Percentiles rank a stretch among this genome's conserved stretches.
Evolutionary conservation across 768 basidiomycete genomes (phyloP).

Genomic region (Gelatoporia subvermispora): DNA sequence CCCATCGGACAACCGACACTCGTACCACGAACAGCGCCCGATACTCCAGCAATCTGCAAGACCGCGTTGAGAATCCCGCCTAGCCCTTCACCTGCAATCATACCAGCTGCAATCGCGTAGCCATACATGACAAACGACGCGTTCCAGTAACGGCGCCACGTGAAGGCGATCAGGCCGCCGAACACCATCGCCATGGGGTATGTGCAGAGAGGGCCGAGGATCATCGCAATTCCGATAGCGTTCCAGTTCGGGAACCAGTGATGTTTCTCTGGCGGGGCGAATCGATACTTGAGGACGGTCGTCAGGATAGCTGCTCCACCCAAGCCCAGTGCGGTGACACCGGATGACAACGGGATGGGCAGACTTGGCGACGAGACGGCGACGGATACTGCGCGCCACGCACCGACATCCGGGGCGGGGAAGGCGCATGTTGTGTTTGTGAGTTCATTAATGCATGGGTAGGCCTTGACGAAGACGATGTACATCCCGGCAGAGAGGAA

Average conservation of each 20-base stretch:
- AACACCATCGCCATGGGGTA: slow-evolving; percentile 20
- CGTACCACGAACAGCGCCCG: slow-evolving; percentile 24
- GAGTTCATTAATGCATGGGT: slow-evolving; percentile 20
- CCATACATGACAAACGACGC: slow-evolving; percentile 20
- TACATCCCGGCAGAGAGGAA: slow-evolving; percentile 20
- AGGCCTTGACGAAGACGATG: slow-evolving; percentile 17
- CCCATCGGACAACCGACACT: slow-evolving; percentile 25
- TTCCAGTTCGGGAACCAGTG: slow-evolving; percentile 19
- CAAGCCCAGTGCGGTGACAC: slow-evolving; percentile 13
- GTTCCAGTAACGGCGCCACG: slow-evolving; percentile 11
- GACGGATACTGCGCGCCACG: slow-evolving; percentile 17
- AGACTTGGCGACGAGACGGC: slow-evolving; percentile 13
- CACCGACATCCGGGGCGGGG: slow-evolving; percentile 17
- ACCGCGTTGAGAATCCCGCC: slow-evolving; percentile 31
- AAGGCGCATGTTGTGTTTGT: slow-evolving; percentile 14
- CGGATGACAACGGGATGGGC: slow-evolving; percentile 16
- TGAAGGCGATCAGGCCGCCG: slow-evolving; percentile 12
- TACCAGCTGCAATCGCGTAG: slow-evolving; percentile 34
- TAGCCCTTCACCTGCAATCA: slow-evolving; percentile 36
- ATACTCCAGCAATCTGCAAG: slow-evolving; percentile 25
- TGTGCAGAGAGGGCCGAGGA: slow-evolving; percentile 15
- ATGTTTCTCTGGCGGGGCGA: slow-evolving; percentile 6
- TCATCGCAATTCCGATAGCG: slow-evolving; percentile 19
- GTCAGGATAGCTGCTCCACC: slow-evolving; percentile 9
- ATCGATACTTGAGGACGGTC: slow-evolving; percentile 14